These are phyloP conservation scores for Sclerotinia trifoliorum DNA, from an alignment of 2,329 filamentous ascomycete species.

Conservation along the genomic window DNA sequence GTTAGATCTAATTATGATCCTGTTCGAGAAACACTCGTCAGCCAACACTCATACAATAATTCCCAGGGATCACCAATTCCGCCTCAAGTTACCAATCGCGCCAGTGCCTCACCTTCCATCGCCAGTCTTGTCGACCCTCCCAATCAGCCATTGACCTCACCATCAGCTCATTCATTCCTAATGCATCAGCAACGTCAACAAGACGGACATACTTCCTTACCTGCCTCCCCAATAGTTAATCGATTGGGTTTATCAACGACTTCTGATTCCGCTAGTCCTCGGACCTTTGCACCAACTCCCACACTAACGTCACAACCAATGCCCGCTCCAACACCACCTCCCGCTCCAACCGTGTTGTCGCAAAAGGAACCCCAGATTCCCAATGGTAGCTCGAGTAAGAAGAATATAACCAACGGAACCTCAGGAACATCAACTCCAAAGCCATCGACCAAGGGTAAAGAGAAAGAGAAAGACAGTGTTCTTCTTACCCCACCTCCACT, in stretches of 20 bases:
- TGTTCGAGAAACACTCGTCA: constrained; percentile 58
- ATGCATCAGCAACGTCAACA: constrained; percentile 36
- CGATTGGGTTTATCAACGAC: constrained; percentile 32
- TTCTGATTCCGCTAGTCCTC: constrained; percentile 15
- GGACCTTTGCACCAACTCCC: constrained; percentile 8
- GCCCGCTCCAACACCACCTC: constrained; percentile 6
- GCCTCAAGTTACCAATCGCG: constrained; percentile 58
- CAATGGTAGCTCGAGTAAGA: constrained; percentile 35
- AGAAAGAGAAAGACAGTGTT: constrained; percentile 25
- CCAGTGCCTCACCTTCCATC: constrained; percentile 89
- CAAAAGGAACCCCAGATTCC: not conserved
- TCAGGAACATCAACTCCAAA: constrained; percentile 53
- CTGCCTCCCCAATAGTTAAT: constrained; percentile 37
- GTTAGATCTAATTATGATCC: constrained; percentile 73
- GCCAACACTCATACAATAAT: constrained; percentile 44
- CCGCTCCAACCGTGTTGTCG: constrained; percentile 15
- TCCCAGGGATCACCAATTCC: constrained; percentile 48
- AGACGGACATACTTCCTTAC: constrained; percentile 34
- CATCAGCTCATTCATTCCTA: constrained; percentile 40
- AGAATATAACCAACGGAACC: constrained; percentile 45
- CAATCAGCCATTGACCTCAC: constrained; percentile 38
- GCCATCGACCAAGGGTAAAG: constrained; percentile 53
- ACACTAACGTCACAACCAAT: constrained; percentile 17
- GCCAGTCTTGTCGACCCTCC: constrained; percentile 82
- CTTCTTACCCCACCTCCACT: constrained; percentile 50